Conservation (phyloP, 345 rosid genomes). For the Hevea brasiliensis region DNA sequence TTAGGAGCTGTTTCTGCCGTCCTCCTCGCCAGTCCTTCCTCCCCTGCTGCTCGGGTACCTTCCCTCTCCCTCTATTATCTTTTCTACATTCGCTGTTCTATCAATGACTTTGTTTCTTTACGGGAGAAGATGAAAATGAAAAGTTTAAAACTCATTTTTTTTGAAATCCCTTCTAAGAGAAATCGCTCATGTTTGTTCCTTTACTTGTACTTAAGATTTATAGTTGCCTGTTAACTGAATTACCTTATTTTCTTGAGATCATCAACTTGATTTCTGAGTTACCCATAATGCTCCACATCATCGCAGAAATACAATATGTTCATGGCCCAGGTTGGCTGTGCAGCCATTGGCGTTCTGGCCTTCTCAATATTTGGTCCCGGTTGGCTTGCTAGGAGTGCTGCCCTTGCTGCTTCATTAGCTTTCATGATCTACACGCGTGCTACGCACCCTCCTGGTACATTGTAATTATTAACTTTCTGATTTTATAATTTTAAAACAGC, state of each 20-base stretch:
- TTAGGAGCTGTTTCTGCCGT: constrained; percentile 88
- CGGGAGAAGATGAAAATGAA: too few relatives aligned
- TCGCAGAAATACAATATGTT: constrained; percentile 94
- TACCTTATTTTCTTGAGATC: background rate
- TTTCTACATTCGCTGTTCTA: background rate
- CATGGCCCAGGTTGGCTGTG: constrained; percentile 90
- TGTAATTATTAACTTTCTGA: background rate
- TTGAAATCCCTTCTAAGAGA: too few relatives aligned
- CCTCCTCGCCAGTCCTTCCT: constrained; percentile 72
- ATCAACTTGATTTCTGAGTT: background rate
- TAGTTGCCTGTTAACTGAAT: background rate
- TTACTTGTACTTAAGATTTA: too few relatives aligned
- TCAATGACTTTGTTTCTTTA: too few relatives aligned
- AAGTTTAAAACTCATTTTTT: too few relatives aligned
- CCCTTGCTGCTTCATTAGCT: constrained; percentile 77
- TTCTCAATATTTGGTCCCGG: constrained; percentile 70
- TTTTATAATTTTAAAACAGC: background rate
- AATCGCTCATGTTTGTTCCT: too few relatives aligned
- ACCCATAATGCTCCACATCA: background rate
- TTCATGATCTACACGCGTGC: constrained; percentile 75
- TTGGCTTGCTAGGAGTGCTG: constrained; percentile 80
- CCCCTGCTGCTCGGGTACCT: constrained; percentile 79
- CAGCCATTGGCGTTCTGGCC: constrained; percentile 84
- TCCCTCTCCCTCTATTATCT: too few relatives aligned
- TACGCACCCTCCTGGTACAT: constrained; percentile 85